Evolutionary conservation across 2,329 filamentous ascomycete species (phyloP).

Genomic region (Ophiostoma sp.): DNA sequence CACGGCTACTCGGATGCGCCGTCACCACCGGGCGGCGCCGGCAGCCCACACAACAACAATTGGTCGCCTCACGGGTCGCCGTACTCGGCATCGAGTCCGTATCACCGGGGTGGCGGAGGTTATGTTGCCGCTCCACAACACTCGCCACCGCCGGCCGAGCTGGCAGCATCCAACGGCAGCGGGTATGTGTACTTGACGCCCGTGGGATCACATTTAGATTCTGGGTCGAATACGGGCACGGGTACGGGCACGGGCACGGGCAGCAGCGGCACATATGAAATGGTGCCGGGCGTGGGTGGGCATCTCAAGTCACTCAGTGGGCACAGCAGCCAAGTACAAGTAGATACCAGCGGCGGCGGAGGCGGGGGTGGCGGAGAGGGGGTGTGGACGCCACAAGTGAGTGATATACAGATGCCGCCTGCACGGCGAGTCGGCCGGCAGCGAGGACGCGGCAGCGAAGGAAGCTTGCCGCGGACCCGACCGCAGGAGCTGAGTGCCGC

Average conservation of each 20-base stretch:
- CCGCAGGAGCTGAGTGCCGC: constrained; percentile 23
- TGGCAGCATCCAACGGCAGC: constrained; percentile 18
- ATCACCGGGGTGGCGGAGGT: constrained; percentile 2
- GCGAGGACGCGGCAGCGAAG: constrained; percentile 18
- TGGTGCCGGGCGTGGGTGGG: background rate
- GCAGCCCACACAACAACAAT: background rate
- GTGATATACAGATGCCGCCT: constrained; percentile 30
- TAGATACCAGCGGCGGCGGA: no score
- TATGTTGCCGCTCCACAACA: background rate
- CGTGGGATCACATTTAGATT: constrained; percentile 1
- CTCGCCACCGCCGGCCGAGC: constrained; percentile 7
- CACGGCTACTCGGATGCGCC: constrained; percentile 16
- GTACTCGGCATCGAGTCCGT: constrained; percentile 15
- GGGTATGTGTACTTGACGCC: constrained; percentile 17
- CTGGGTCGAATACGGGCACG: constrained; percentile 15
- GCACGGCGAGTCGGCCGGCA: constrained; percentile 8
- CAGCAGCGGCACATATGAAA: constrained; percentile 21
- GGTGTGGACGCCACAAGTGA: constrained; percentile 35
- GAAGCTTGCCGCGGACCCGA: background rate
- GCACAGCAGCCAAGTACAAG: background rate
- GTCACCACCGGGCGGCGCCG: constrained; percentile 11
- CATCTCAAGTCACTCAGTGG: constrained; percentile 28
- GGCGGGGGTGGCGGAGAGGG: constrained; percentile 16
- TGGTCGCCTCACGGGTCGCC: constrained; percentile 20
- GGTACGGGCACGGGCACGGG: constrained; percentile 17